Evolutionary conservation across 129 eudicot species (phyloP).

Genomic region (Heracleum sosnowskyi): DNA sequence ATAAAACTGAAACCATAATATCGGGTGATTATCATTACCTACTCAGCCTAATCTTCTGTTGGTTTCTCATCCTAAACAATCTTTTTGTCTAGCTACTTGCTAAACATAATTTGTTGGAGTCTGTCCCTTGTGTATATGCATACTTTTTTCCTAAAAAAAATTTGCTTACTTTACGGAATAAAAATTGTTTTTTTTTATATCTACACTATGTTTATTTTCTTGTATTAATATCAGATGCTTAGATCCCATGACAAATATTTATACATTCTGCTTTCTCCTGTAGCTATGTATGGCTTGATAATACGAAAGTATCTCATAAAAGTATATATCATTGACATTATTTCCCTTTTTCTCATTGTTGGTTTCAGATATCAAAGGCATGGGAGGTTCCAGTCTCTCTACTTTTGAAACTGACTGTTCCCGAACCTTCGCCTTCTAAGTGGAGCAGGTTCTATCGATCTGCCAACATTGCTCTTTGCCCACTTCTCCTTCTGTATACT

Average conservation of each 20-base stretch:
- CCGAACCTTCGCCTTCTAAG: slow-evolving; percentile 68
- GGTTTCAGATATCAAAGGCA: slow-evolving; percentile 50
- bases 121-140: background rate
- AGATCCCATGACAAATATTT: background rate
- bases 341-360: slow-evolving; percentile 13
- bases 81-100: background rate
- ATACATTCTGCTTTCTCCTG: background rate
- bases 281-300: background rate
- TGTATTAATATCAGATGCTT: background rate
- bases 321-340: background rate
- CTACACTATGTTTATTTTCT: background rate
- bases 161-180: background rate
- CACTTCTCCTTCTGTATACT: slow-evolving; percentile 69
- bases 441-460: slow-evolving; percentile 86
- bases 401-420: slow-evolving; percentile 81
- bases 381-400: slow-evolving; percentile 78
- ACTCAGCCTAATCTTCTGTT: background rate
- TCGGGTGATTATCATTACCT: background rate
- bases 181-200: background rate
- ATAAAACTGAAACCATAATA: background rate
- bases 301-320: background rate
- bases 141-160: background rate
- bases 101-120: background rate
- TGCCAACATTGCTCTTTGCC: slow-evolving; percentile 85
- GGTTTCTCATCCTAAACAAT: background rate